phyloP scores from a whole-genome alignment of 106 monocot species.

The Cymbidium sinense region DNA sequence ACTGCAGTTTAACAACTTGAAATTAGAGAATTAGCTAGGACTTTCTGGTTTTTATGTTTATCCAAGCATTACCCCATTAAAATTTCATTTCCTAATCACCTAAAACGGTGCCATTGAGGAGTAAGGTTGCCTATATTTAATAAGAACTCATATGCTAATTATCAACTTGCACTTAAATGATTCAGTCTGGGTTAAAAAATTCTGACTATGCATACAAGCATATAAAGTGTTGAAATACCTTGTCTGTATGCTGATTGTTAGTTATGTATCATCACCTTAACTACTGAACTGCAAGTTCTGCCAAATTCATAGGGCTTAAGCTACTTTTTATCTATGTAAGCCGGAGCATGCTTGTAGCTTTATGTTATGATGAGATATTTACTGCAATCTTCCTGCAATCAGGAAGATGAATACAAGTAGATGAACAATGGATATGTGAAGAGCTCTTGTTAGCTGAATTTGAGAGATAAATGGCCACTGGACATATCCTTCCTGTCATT shows the following conservation, averaged over 20 bases:
- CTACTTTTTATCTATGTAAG: not conserved
- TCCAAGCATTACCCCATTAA: too few relatives aligned
- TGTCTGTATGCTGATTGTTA: not conserved
- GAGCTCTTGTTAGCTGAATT: not conserved
- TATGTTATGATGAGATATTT: not conserved
- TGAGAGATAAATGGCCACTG: not conserved
- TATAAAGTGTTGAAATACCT: not conserved
- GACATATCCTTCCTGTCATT: not conserved
- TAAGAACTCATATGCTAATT: not conserved
- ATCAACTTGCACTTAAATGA: conserved; percentile 1
- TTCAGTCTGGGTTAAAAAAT: not conserved
- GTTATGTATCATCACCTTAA: not conserved
- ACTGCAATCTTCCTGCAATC: not conserved
- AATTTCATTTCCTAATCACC: not conserved
- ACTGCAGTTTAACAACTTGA: too few relatives aligned
- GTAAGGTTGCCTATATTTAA: not conserved
- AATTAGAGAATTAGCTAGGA: too few relatives aligned
- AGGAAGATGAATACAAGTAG: conserved; percentile 1
- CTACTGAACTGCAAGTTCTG: not conserved
- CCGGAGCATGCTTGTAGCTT: not conserved
- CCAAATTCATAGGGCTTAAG: not conserved
- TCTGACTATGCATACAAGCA: not conserved
- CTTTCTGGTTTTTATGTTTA: too few relatives aligned
- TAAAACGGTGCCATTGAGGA: too few relatives aligned
- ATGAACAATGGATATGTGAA: not conserved